Base-by-base conservation (phyloP, 371 early-diverging fungal species). In the Vittaforma corneae region DNA sequence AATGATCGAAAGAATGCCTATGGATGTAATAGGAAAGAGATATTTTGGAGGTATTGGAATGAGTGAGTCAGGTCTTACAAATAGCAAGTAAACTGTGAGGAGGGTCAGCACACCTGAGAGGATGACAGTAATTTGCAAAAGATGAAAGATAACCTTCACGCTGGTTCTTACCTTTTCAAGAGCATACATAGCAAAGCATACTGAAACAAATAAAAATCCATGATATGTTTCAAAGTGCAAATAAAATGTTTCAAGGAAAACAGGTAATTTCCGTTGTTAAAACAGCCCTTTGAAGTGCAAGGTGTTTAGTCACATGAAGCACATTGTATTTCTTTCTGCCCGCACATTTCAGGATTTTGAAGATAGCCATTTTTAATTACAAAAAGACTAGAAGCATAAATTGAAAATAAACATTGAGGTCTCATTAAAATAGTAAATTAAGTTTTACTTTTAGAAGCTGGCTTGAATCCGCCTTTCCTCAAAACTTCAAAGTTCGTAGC, bases 401-500 rank as follows among this genome's bases (percentile, higher is more conserved):
- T n/a, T n/a, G n/a, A n/a, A n/a, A n/a, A n/a, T n/a, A n/a, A n/a
- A n/a, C n/a, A n/a, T n/a, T n/a, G n/a, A n/a, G n/a, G n/a, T n/a
- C n/a, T n/a, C n/a, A n/a, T n/a, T n/a, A n/a, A n/a, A n/a, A n/a
- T n/a, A n/a, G n/a, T n/a, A n/a, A n/a, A n/a, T n/a, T n/a, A n/a
- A n/a, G n/a, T n/a, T n/a, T n/a, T n/a, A n/a, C n/a, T n/a, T n/a
- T n/a, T n/a, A n/a, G n/a, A n/a, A n/a, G n/a, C n/a, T n/a, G n/a
- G n/a, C n/a, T n/a, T n/a, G n/a, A n/a, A n/a, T 11, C 51, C 51
- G 4, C 53, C 50, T 32, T 63, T 63, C 22, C 9, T 60, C 2
- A 65, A 30, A 16, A 65, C 4, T 4, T 59, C 56, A 20, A 26
- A 24, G 18, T 65, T 29, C 3, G 57, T 65, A 6, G 6, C 30